phyloP scores from a whole-genome alignment of 106 monocot genomes.

The Narthecium ossifragum region DNA sequence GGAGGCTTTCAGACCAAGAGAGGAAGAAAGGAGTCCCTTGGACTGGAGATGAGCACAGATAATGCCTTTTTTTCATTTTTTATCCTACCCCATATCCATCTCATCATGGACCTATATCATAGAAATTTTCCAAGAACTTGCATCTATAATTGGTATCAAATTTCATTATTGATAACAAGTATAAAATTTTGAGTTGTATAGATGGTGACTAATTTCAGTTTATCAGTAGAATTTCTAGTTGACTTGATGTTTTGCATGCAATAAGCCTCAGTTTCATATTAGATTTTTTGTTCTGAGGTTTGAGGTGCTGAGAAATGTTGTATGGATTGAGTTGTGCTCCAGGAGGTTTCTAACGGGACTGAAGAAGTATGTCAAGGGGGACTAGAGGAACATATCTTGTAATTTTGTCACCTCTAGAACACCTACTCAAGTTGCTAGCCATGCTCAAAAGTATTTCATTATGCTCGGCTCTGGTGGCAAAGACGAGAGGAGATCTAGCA shows the following conservation, averaged over 20 bases:
- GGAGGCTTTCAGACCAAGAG: conserved; percentile 53
- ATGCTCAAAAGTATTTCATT: conserved; percentile 91
- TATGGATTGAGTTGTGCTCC: conserved; percentile 14
- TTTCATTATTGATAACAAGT: too few species aligned
- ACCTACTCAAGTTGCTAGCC: conserved; percentile 82
- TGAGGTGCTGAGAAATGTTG: not conserved
- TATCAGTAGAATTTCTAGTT: too few species aligned
- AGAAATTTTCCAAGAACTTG: too few species aligned
- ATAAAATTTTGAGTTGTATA: too few species aligned
- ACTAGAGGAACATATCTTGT: conserved; percentile 89
- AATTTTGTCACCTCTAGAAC: conserved; percentile 69
- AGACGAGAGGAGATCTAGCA: conserved; percentile 90
- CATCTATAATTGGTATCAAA: too few species aligned
- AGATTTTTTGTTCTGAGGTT: too few species aligned
- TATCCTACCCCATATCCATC: too few species aligned
- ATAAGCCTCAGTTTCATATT: too few species aligned
- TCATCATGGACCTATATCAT: too few species aligned
- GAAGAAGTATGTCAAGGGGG: conserved; percentile 83
- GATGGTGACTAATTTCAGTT: too few species aligned
- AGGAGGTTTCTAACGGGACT: conserved; percentile 82
- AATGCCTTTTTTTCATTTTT: too few species aligned
- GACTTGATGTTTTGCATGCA: too few species aligned
- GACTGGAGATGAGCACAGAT: conserved; percentile 96
- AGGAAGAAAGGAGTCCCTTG: conserved; percentile 90
- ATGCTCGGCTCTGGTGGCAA: conserved; percentile 74